phyloP scores from a whole-genome alignment of 2,329 filamentous ascomycete genomes.

The Fusarium dlaminii region DNA sequence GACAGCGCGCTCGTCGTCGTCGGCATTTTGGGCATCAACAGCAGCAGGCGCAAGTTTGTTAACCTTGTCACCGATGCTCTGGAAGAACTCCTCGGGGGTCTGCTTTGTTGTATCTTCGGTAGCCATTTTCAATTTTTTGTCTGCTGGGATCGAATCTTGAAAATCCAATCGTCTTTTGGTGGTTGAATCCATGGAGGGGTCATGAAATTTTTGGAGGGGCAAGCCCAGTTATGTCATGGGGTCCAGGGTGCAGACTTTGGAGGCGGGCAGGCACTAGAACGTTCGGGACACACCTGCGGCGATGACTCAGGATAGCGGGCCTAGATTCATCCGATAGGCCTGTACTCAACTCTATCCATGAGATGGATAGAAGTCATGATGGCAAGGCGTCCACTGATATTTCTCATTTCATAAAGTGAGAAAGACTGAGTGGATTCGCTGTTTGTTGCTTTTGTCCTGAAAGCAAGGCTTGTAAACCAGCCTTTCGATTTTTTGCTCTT shows the following conservation, averaged over 20 bases:
- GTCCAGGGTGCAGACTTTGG: conserved; percentile 34
- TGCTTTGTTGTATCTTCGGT: conserved; percentile 52
- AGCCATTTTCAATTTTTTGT: conserved; percentile 56
- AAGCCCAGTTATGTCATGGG: conserved; percentile 45
- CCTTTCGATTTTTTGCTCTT: conserved; percentile 71
- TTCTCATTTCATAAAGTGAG: conserved; percentile 60
- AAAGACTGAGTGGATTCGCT: conserved; percentile 59
- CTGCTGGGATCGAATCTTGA: conserved; percentile 12
- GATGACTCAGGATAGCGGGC: conserved; percentile 20
- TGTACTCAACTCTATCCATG: background rate
- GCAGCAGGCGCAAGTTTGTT: conserved; percentile 57
- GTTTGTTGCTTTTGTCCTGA: conserved; percentile 59
- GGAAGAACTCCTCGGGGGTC: conserved; percentile 64
- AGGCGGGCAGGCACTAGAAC: conserved; percentile 37
- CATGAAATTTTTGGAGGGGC: conserved; percentile 48
- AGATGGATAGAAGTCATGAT: background rate
- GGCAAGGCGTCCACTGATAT: background rate
- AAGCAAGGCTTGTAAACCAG: conserved; percentile 72
- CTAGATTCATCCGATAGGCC: conserved; percentile 19
- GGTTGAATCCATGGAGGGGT: conserved; percentile 41
- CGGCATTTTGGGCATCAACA: conserved; percentile 46
- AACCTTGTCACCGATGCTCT: conserved; percentile 70
- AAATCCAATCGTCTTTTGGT: conserved; percentile 33
- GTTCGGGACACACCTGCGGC: conserved; percentile 28
- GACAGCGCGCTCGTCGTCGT: conserved; percentile 65